Conservation (phyloP, 306 rosid genomes). For the Nissolia schottii region DNA sequence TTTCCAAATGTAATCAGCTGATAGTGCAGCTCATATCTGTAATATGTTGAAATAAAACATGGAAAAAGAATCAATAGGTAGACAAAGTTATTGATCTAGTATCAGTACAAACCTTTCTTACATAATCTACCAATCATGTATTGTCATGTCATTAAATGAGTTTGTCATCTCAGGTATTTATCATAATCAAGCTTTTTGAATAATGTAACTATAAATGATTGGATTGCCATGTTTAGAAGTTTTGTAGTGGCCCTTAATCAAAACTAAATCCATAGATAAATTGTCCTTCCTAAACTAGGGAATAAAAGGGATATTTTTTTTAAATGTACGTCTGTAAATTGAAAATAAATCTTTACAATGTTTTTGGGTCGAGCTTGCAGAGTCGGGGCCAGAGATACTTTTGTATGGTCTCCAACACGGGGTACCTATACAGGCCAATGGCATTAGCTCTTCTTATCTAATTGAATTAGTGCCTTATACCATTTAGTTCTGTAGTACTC, state of each 20-base stretch:
- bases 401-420: constrained; percentile 76
- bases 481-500: constrained; percentile 33
- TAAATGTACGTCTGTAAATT: neutral
- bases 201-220: constrained; percentile 9
- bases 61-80: neutral
- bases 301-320: neutral
- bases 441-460: constrained; percentile 22
- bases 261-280: neutral
- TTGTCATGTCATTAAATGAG: neutral
- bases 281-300: neutral
- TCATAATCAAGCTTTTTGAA: neutral
- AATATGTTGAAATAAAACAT: constrained; percentile 18
- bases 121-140: neutral
- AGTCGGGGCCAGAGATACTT: constrained; percentile 93
- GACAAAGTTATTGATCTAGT: neutral
- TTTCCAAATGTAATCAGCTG: constrained; percentile 97
- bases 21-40: constrained; percentile 89
- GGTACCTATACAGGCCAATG: constrained; percentile 58
- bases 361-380: constrained; percentile 94
- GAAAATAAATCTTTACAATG: constrained; percentile 49
- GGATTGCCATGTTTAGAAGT: neutral
- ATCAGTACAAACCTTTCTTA: neutral
- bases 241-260: neutral
- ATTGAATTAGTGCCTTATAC: neutral
- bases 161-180: neutral